phyloP scores from a whole-genome alignment of 139 green algal genomes.

The Prasinococcaceae sp. region DNA sequence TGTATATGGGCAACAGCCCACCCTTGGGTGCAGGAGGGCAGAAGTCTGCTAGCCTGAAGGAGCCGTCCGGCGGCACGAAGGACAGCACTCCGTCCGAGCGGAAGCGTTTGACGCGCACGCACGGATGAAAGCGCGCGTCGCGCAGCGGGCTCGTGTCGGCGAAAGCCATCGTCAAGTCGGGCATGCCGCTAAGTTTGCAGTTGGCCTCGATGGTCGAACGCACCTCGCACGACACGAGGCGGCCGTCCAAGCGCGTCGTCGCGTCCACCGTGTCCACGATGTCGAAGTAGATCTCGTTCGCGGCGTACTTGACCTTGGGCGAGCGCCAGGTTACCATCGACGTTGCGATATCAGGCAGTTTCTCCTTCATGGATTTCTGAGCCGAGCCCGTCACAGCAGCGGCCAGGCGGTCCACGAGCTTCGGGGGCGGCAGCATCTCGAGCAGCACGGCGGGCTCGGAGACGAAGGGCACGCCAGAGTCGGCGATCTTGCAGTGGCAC shows the following conservation, averaged over 20 bases:
- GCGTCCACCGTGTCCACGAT: slow-evolving; percentile 5
- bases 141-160: not conserved
- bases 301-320: slow-evolving; percentile 5
- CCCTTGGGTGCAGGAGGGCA: too few species aligned
- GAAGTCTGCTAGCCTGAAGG: slow-evolving; percentile 20
- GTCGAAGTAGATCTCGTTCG: slow-evolving; percentile 10
- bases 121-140: slow-evolving; percentile 10
- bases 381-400: too few species aligned
- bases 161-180: slow-evolving; percentile 9
- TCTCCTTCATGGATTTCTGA: too few species aligned
- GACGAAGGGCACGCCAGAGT: too few species aligned
- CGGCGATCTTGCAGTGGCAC: too few species aligned
- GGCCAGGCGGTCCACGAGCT: too few species aligned
- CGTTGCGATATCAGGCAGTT: too few species aligned
- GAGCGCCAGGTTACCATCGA: slow-evolving; percentile 2
- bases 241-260: not conserved
- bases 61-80: slow-evolving; percentile 16
- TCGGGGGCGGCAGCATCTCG: too few species aligned
- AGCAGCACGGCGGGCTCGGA: too few species aligned
- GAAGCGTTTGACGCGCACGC: slow-evolving; percentile 2
- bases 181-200: slow-evolving; percentile 10
- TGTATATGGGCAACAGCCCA: too few species aligned
- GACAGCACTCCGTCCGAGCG: slow-evolving; percentile 7
- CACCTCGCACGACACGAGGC: not conserved
- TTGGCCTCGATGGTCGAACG: not conserved